These are phyloP conservation scores for Sarocladium strictum DNA, from an alignment of 2,329 filamentous ascomycete species.

Conservation along the genomic window DNA sequence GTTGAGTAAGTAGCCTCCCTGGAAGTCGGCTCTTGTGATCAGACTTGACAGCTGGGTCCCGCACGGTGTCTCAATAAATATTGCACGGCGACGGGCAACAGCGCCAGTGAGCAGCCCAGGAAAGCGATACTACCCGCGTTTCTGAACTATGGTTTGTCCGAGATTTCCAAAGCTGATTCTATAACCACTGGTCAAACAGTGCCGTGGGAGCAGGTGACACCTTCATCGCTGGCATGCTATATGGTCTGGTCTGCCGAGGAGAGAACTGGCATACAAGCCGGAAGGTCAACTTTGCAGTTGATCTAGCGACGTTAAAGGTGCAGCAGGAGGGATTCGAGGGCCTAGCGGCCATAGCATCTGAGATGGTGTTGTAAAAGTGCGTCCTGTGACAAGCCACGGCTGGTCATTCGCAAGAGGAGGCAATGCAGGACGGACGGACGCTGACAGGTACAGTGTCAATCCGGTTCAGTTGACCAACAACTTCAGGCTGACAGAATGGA, in stretches of 20 bases:
- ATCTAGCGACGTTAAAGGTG: constrained; percentile 63
- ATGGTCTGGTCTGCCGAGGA: constrained; percentile 46
- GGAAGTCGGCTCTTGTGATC: neutral
- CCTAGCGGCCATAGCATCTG: constrained; percentile 24
- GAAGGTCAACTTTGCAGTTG: constrained; percentile 56
- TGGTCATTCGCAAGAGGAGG: too few relatives aligned
- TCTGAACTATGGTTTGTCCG: too few relatives aligned
- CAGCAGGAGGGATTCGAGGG: constrained; percentile 58
- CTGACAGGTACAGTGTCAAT: too few relatives aligned
- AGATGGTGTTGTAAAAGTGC: neutral
- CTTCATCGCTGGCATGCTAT: constrained; percentile 67
- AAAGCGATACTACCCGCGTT: too few relatives aligned
- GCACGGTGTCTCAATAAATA: neutral
- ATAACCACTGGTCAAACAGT: constrained; percentile 33
- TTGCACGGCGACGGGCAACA: neutral
- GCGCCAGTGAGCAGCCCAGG: neutral
- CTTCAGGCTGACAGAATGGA: too few relatives aligned
- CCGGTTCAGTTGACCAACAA: too few relatives aligned
- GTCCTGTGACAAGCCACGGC: neutral
- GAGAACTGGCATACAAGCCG: constrained; percentile 41
- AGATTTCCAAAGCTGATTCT: neutral
- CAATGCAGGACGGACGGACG: too few relatives aligned
- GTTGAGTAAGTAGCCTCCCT: constrained; percentile 49
- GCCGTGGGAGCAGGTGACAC: constrained; percentile 71
- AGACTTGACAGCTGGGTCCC: neutral